Evolutionary conservation across 1,139 yeast species (phyloP).

Genomic region (Yamadazyma diddensiae): DNA sequence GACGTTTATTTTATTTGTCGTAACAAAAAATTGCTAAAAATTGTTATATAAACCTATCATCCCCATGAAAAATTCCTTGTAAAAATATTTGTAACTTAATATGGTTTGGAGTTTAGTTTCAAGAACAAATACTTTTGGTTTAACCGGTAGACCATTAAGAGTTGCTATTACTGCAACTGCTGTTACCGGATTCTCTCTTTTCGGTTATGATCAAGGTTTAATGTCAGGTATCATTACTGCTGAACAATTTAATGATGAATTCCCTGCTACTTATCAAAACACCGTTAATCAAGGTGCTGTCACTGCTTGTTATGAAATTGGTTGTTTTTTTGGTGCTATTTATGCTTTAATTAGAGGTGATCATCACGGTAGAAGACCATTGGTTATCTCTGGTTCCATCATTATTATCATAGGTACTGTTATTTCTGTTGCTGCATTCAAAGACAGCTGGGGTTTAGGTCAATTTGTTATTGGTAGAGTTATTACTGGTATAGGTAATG

Average conservation of each 20-base stretch:
- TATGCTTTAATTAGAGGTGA: slow-evolving; percentile 37
- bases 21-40: not conserved
- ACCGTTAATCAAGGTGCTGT: slow-evolving; percentile 64
- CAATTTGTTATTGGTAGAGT: slow-evolving; percentile 47
- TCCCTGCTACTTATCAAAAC: slow-evolving; percentile 47
- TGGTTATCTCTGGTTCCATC: slow-evolving; percentile 36
- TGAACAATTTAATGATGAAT: slow-evolving; percentile 51
- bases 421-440: slow-evolving; percentile 46
- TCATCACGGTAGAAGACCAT: slow-evolving; percentile 43
- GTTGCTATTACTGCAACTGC: slow-evolving; percentile 52
- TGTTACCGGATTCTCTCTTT: slow-evolving; percentile 60
- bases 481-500: slow-evolving; percentile 43
- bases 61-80: slow-evolving; percentile 3
- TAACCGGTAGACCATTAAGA: slow-evolving; percentile 42
- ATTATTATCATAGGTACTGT: slow-evolving; percentile 44
- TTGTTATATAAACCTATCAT: not conserved
- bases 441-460: slow-evolving; percentile 52
- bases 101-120: slow-evolving; percentile 28
- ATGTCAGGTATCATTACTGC: slow-evolving; percentile 72
- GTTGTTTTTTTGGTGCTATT: slow-evolving; percentile 71
- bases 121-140: slow-evolving; percentile 44
- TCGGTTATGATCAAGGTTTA: slow-evolving; percentile 79
- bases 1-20: slow-evolving; percentile 6
- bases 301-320: slow-evolving; percentile 69
- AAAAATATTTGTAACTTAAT: slow-evolving; percentile 4